Evolutionary conservation across 208 protist genomes (phyloP), one percentile per base, ranked within the genome.

Genomic region (Tetramitus jugosus): DNA sequence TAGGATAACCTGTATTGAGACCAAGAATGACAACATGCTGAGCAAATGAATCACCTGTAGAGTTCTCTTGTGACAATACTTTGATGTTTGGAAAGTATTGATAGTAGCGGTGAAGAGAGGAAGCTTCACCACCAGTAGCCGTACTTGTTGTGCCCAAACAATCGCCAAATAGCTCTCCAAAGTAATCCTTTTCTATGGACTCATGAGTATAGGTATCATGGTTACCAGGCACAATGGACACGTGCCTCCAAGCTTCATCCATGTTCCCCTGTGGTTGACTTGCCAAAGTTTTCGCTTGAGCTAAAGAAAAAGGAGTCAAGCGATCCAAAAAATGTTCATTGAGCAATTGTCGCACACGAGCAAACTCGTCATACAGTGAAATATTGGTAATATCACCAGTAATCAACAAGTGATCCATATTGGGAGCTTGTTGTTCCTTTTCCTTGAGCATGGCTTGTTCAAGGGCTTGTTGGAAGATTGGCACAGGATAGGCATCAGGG

Each of bases 371-470:
- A 8, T 20, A 14, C 26, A 40, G n/a, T 26, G 65, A 71, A 49
- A 71, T 71, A 49, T 71, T 71, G n/a, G 65, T 71, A 49, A 71
- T 46, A 13, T 71, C 65, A 33, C 65, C 65, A 7, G 39, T 71
- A 35, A 71, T 49, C 1, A 71, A 2, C 10, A 71, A 49, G 31
- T 71, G 65, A 49, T 49, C 20, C 23, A 37, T 6, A 17, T 71
- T 23, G 49, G 14, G 4, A 49, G 1, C 29, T 33, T 4, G 7
- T 49, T 49, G 43, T n/a, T 71, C 14, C 35, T 71, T 17, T 31
- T n/a, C n/a, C n/a, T n/a, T n/a, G n/a, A n/a, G n/a, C n/a, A n/a
- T n/a, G n/a, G n/a, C n/a, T n/a, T n/a, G n/a, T n/a, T n/a, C n/a
- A n/a, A 71, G 33, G 7, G 39, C 39, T 71, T 45, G 26, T 71